A percentile compares a stretch with the other conserved stretches of the same genome.
Evolutionary conservation across 495 filamentous ascomycete species (phyloP).

Genomic region (Daldinia decipiens): DNA sequence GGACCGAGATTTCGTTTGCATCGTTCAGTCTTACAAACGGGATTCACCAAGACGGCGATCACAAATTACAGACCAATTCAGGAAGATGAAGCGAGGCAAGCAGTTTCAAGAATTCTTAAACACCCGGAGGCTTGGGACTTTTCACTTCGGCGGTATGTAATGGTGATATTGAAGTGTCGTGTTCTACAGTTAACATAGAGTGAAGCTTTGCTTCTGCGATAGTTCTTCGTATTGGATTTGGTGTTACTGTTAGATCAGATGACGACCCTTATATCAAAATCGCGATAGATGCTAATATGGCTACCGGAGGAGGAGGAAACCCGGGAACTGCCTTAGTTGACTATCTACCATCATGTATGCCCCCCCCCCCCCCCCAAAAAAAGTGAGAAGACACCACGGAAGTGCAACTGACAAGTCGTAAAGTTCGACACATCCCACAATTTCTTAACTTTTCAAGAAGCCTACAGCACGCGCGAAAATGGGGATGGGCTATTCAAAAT

Average conservation of each 20-base stretch:
- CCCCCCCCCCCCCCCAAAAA: not conserved
- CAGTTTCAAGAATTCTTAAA: conserved; percentile 35
- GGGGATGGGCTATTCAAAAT: conserved; percentile 51
- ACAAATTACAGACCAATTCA: conserved; percentile 48
- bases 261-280: conserved; percentile 59
- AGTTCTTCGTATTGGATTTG: conserved; percentile 59
- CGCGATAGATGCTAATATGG: conserved; percentile 55
- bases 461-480: conserved; percentile 51
- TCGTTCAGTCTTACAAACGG: conserved; percentile 54
- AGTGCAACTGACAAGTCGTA: conserved; percentile 9
- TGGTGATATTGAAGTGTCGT: not conserved
- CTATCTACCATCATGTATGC: conserved; percentile 49
- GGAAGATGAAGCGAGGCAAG: conserved; percentile 48
- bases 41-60: conserved; percentile 52
- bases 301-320: conserved; percentile 56
- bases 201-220: conserved; percentile 48
- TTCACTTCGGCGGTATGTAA: conserved; percentile 30
- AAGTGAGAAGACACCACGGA: conserved; percentile 32
- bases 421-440: conserved; percentile 53
- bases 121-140: conserved; percentile 36
- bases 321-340: conserved; percentile 58
- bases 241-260: conserved; percentile 53
- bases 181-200: not conserved
- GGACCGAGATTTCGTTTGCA: conserved; percentile 59
- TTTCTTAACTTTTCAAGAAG: conserved; percentile 57